Base-by-base conservation (phyloP, 179 eudicot species). In the Heliamphora pulchella region DNA sequence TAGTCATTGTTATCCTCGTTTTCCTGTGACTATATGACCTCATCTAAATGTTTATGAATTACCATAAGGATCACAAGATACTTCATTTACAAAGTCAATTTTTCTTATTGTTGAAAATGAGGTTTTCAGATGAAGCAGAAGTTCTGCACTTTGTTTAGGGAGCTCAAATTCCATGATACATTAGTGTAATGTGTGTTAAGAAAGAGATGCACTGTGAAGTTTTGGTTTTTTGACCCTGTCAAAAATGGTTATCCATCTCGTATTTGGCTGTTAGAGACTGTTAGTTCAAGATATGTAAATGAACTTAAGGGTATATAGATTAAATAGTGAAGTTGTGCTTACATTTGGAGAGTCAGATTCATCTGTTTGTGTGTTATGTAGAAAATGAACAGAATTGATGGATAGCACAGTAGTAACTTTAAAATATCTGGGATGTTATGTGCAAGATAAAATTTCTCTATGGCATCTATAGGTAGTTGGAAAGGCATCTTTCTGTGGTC, bases 191-290 rank as follows among this genome's bases (percentile, higher is more conserved):
- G 46, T 53, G 57, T 47, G 74, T 4, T 47, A n/a, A 73, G 9
- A 46, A 73, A 17, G 76, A 18, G 62, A 13, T 53, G 58, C 17
- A 73, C 57, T 73, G 44, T 51, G n/a, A 18, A 51, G 76, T 72
- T 72, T 71, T 69, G 4, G 2, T n/a, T 48, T 46, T 71, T 48
- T 44, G 31, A 31, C 31, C 31, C 31, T 31, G 31, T 31, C 31
- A 31, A 31, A 31, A 31, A 31, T 31, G 31, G 31, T 31, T 31
- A 31, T 31, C 31, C 31, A 31, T 31, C 31, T 31, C 31, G 0
- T 31, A 31, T 31, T 31, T 31, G 31, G 31, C 31, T 31, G 31
- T 31, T 31, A 31, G 31, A 31, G 31, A 31, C 31, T 31, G 31
- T 31, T 31, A 31, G 31, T 31, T 31, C 31, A 31, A 31, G 31